phyloP scores from a whole-genome alignment of 768 basidiomycete genomes.

The Calocera viscosa region DNA sequence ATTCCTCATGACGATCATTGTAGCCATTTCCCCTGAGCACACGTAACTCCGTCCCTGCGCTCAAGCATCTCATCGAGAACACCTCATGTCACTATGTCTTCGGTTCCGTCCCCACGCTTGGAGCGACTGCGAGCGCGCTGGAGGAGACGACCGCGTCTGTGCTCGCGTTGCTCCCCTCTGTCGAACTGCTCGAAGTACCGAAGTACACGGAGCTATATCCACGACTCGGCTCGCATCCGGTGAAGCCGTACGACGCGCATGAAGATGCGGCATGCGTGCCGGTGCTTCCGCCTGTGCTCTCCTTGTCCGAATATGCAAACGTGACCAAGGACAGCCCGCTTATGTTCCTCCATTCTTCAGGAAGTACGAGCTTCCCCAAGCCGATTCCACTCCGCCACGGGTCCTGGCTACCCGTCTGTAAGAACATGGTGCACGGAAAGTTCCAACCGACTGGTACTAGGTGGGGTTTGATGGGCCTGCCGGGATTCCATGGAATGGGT shows the following conservation, averaged over 20 bases:
- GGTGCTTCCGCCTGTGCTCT: neutral
- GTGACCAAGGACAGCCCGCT: neutral
- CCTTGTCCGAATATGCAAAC: neutral
- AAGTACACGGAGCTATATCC: neutral
- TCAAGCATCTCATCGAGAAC: neutral
- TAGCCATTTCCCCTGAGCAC: neutral
- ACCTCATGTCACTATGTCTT: neutral
- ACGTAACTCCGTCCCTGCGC: neutral
- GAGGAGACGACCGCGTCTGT: neutral
- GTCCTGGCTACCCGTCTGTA: neutral
- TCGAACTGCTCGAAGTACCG: neutral
- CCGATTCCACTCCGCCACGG: neutral
- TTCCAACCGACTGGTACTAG: neutral
- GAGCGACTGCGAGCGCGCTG: neutral
- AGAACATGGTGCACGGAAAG: neutral
- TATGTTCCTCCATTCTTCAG: neutral
- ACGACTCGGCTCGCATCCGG: neutral
- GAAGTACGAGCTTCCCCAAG: constrained; percentile 1
- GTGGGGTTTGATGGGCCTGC: neutral
- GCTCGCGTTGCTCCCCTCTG: neutral
- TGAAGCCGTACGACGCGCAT: neutral
- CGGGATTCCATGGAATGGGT: neutral
- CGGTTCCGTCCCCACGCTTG: neutral
- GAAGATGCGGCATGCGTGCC: neutral
- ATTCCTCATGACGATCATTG: neutral